Evolutionary conservation across 768 basidiomycete genomes (phyloP).

Genomic region (Pulveroboletus sp.): DNA sequence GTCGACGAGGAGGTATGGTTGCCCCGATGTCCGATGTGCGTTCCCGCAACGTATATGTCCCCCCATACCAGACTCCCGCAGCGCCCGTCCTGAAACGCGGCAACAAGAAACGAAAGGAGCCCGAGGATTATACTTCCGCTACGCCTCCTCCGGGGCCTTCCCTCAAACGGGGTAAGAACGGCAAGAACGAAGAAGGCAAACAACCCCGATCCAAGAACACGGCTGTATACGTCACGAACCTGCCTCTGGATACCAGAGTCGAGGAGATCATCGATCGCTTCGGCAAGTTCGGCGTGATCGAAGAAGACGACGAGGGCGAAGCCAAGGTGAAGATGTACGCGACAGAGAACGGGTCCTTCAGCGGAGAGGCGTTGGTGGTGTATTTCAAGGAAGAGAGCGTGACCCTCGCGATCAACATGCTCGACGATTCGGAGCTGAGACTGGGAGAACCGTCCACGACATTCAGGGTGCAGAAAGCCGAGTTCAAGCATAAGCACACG

Average conservation of each 20-base stretch:
- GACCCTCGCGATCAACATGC: conserved; percentile 68
- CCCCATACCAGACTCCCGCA: conserved; percentile 64
- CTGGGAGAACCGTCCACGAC: conserved; percentile 70
- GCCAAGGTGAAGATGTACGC: conserved; percentile 97
- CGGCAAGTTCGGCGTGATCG: conserved; percentile 85
- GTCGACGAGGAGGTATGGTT: conserved; percentile 87
- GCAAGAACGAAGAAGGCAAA: conserved; percentile 49
- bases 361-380: conserved; percentile 91
- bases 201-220: conserved; percentile 79
- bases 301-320: conserved; percentile 87
- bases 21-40: conserved; percentile 14
- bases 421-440: conserved; percentile 90
- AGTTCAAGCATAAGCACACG: conserved; percentile 68
- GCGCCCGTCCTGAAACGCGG: conserved; percentile 78
- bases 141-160: conserved; percentile 49
- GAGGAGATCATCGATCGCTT: conserved; percentile 85
- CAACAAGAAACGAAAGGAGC: conserved; percentile 77
- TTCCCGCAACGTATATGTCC: conserved; percentile 24
- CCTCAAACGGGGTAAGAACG: conserved; percentile 60
- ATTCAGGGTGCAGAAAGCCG: conserved; percentile 73
- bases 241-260: conserved; percentile 70
- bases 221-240: conserved; percentile 81
- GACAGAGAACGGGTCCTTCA: conserved; percentile 81
- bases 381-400: conserved; percentile 99
- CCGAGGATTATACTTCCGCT: conserved; percentile 65